A percentile compares a stretch with the other conserved stretches of the same genome.
phyloP scores from a whole-genome alignment of 257 asterid species.

The Anisodus acutangulus region DNA sequence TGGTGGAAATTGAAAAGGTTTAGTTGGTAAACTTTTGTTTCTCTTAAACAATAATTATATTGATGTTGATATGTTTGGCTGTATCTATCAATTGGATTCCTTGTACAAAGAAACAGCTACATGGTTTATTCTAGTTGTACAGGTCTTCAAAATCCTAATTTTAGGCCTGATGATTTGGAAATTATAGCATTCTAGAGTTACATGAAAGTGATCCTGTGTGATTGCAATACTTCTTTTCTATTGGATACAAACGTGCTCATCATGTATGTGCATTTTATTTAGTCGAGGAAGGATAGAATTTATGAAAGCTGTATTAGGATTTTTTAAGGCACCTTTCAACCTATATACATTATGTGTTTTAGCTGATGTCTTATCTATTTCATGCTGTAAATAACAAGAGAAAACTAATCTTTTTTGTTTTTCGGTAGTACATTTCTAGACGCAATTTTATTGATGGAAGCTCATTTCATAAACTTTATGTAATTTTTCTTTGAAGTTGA shows the following conservation, averaged over 20 bases:
- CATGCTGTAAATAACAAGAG: not conserved
- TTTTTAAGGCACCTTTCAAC: not conserved
- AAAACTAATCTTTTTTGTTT: not conserved
- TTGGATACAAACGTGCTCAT: not conserved
- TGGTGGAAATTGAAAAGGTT: not conserved
- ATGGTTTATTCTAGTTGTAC: not conserved
- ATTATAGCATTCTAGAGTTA: not conserved
- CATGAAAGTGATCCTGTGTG: not conserved
- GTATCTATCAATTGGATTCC: not conserved
- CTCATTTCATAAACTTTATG: not conserved
- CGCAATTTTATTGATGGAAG: not conserved
- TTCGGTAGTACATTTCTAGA: not conserved
- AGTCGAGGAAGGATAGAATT: not conserved
- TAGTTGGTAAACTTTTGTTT: constrained; percentile 9
- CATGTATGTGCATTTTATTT: not conserved
- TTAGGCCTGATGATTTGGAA: not conserved
- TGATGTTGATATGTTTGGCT: not conserved
- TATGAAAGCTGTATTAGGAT: not conserved
- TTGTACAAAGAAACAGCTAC: not conserved
- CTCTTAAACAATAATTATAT: not conserved
- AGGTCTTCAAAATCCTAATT: not conserved
- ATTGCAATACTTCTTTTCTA: not conserved
- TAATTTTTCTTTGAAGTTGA: not conserved
- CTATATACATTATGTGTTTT: not conserved
- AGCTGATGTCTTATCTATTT: not conserved